phyloP scores from a whole-genome alignment of 495 filamentous ascomycete species.

The Neurospora sp. region DNA sequence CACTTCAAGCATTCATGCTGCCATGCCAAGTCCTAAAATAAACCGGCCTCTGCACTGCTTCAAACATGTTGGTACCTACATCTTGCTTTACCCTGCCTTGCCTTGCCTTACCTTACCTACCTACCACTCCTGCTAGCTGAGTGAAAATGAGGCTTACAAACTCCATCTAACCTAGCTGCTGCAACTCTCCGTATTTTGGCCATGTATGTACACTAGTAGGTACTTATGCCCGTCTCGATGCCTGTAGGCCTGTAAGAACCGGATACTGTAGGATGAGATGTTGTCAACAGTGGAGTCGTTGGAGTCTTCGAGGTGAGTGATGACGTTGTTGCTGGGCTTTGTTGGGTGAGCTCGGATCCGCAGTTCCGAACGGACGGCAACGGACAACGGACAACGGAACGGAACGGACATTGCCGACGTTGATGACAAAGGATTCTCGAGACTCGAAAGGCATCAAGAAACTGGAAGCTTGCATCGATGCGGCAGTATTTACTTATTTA shows the following conservation, averaged over 20 bases:
- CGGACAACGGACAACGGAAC: not conserved
- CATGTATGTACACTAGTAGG: no score
- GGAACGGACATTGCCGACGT: not conserved
- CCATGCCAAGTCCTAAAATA: no score
- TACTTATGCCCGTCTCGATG: not conserved
- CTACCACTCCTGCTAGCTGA: not conserved
- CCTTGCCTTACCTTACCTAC: not conserved
- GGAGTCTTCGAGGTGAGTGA: not conserved
- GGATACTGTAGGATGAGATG: not conserved
- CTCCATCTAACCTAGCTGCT: not conserved
- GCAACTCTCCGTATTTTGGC: no score
- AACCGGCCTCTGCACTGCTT: no score
- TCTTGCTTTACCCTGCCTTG: not conserved
- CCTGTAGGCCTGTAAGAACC: not conserved
- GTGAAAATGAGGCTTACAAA: not conserved
- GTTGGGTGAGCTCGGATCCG: not conserved
- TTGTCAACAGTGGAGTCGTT: not conserved
- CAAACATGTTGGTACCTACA: no score
- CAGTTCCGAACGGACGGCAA: not conserved
- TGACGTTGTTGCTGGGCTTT: not conserved
- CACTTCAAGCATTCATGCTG: no score
- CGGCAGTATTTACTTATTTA: no score
- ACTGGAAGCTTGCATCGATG: not conserved
- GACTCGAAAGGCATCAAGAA: not conserved
- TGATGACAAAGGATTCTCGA: not conserved